Evolutionary conservation across 257 asterid genomes (phyloP), one percentile per base, ranked within the genome.

Genomic region (Lycium barbarum): DNA sequence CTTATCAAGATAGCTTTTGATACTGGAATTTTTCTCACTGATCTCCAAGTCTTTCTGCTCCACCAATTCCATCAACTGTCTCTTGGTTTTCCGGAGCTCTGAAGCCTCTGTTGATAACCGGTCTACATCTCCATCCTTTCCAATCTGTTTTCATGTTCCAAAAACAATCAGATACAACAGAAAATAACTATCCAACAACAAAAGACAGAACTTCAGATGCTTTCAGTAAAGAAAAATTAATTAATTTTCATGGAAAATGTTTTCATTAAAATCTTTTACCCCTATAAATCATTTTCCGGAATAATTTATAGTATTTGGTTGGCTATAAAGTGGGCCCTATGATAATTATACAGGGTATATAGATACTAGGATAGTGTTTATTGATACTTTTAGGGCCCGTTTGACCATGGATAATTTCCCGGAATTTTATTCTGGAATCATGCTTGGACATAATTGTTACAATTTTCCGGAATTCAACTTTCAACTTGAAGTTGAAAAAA

Each of bases 1-100:
- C 91, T 97, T 97, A 72, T 97, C 99, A n/a, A 93, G 95, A 86
- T 93, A 95, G 88, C 92, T 90, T 90, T 95, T 93, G 81, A 92
- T 89, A 43, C 93, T 92, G 40, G 95, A 90, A 87, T 90, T 94
- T 87, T 93, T 97, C 96, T 97, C 98, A 79, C 92, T 86, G 86
- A 94, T 89, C 86, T 95, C 97, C 86, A 86, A 76, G 68, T 97
- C 98, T 89, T 91, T 95, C 85, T 89, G 93, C 92, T 92, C 98
- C 90, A 95, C 67, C 86, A 95, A 83, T 55, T 95, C 98, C 93
- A 95, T 91, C 93, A 97, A 83, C 86, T 97, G 97, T 88, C 97
- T 93, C 90, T 95, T 97, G 2, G 98, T 93, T 87, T 90, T 93
- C 86, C 91, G 97, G 22, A 91, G 90, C 85, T 97, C 98, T 4